These are phyloP conservation scores for Aaosphaeria pasadenensis DNA, from an alignment of 2,329 filamentous ascomycete genomes.

Conservation along the genomic window DNA sequence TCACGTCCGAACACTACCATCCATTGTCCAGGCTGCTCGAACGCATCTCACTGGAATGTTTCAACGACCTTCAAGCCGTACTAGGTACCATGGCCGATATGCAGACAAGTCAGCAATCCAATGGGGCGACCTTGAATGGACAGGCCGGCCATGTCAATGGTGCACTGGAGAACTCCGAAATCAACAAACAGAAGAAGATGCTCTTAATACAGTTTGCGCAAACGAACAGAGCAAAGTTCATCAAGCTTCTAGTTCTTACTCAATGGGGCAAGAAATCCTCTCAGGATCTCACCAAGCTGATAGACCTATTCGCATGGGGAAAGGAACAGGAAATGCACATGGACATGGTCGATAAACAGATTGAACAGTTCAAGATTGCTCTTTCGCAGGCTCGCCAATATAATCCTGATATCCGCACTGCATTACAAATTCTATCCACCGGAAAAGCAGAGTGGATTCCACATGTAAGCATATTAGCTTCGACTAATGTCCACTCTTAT, in stretches of 20 bases:
- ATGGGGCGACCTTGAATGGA: conserved; percentile 40
- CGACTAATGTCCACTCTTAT: not conserved
- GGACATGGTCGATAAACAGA: conserved; percentile 53
- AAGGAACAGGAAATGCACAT: conserved; percentile 27
- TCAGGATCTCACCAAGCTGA: conserved; percentile 77
- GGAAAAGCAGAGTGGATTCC: conserved; percentile 77
- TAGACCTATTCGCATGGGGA: conserved; percentile 79
- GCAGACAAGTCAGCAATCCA: conserved; percentile 56
- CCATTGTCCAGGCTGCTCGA: conserved; percentile 72
- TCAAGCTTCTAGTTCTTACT: conserved; percentile 85
- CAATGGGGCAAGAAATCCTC: conserved; percentile 72
- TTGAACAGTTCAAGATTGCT: conserved; percentile 68
- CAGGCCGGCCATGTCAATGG: conserved; percentile 21
- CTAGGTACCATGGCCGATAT: conserved; percentile 69
- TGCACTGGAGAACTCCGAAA: conserved; percentile 21
- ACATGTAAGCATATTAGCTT: conserved; percentile 54
- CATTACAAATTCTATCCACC: conserved; percentile 77
- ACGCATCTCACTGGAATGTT: conserved; percentile 78
- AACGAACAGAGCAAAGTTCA: conserved; percentile 79
- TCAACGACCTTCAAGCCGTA: conserved; percentile 70
- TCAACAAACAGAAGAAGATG: conserved; percentile 62
- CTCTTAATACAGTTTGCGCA: conserved; percentile 74
- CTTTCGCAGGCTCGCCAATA: conserved; percentile 72
- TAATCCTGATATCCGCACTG: conserved; percentile 87
- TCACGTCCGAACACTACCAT: conserved; percentile 68